phyloP scores from a whole-genome alignment of 169 alveolate genomes.

The Plasmodium sp. region DNA sequence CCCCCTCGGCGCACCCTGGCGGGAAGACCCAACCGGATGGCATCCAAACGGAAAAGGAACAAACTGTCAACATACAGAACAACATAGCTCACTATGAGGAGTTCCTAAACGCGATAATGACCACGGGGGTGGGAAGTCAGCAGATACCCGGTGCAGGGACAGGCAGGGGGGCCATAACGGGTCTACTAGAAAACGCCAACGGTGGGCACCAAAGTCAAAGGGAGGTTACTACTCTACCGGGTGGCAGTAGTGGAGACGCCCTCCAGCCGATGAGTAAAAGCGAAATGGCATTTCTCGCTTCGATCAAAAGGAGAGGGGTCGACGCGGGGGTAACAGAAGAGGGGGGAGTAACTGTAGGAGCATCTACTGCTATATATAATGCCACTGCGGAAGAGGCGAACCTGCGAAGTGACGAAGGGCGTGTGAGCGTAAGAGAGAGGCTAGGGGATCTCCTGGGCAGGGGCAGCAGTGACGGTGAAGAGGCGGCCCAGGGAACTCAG shows the following conservation, averaged over 20 bases:
- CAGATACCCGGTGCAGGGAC: not conserved
- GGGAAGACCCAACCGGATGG: not conserved
- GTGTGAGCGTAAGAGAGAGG: not conserved
- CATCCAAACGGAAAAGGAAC: not conserved
- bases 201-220: not conserved
- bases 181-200: not conserved
- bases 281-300: not conserved
- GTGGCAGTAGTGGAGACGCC: not conserved
- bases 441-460: not conserved
- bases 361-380: not conserved
- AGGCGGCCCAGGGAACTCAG: not conserved
- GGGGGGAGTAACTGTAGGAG: not conserved
- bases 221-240: not conserved
- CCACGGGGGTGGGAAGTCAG: not conserved
- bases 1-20: not conserved
- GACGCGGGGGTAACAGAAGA: not conserved
- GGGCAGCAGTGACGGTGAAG: not conserved
- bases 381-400: not conserved
- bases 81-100: not conserved
- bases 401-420: not conserved
- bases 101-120: not conserved
- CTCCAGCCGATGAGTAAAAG: not conserved
- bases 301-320: not conserved
- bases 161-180: not conserved
- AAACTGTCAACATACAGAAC: not conserved